A percentile compares a stretch with the other conserved stretches of the same genome.
Evolutionary conservation across 768 basidiomycete genomes (phyloP).

Genomic region (Pilatotrama ljubarskyi): DNA sequence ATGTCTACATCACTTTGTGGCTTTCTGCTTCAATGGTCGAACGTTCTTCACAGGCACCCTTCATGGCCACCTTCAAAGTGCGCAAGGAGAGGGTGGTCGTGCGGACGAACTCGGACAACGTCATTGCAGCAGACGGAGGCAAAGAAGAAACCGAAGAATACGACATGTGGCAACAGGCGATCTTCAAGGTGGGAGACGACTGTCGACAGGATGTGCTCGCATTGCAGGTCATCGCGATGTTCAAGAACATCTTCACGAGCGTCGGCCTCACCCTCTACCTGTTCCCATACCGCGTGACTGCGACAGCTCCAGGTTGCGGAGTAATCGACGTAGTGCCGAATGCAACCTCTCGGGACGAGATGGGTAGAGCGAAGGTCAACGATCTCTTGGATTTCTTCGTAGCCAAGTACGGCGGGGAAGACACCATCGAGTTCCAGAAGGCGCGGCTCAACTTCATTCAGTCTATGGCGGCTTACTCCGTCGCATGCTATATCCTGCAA

Average conservation of each 20-base stretch:
- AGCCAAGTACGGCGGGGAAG: constrained; percentile 88
- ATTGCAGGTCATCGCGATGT: constrained; percentile 97
- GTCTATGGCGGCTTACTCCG: constrained; percentile 98
- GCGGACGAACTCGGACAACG: constrained; percentile 69
- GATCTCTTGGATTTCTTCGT: constrained; percentile 94
- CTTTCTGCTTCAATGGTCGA: background rate
- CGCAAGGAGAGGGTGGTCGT: constrained; percentile 77
- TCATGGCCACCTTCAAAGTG: constrained; percentile 99
- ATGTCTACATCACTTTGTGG: no score
- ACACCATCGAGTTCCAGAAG: constrained; percentile 86
- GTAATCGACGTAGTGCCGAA: constrained; percentile 99
- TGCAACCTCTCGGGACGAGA: constrained; percentile 96
- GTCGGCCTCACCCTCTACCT: constrained; percentile 90
- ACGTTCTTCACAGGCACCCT: constrained; percentile 71
- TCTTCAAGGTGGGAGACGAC: constrained; percentile 99
- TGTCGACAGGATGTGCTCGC: constrained; percentile 99
- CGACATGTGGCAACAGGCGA: constrained; percentile 96
- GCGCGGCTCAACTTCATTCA: constrained; percentile 96
- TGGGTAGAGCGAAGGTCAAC: constrained; percentile 98
- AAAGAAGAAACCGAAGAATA: constrained; percentile 56
- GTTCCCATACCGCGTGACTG: constrained; percentile 95
- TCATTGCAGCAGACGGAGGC: constrained; percentile 63
- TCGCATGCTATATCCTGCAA: constrained; percentile 96
- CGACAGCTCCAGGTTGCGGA: constrained; percentile 94
- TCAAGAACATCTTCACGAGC: constrained; percentile 94